A percentile compares a stretch with the other conserved stretches of the same genome.
These are phyloP conservation scores for Brassica nigra DNA, from an alignment of 345 rosid genomes.

Conservation along the genomic window DNA sequence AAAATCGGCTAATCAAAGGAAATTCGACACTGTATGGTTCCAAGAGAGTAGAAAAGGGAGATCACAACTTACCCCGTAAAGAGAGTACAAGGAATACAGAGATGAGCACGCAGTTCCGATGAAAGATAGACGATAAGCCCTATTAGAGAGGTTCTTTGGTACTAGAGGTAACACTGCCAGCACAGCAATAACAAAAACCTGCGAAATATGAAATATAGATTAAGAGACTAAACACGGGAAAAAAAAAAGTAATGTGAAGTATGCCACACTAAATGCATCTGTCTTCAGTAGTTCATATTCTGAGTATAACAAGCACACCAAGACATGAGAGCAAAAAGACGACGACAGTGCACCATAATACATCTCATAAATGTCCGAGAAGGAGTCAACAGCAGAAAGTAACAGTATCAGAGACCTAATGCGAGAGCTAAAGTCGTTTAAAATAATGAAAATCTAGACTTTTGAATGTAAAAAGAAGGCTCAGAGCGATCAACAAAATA, in stretches of 20 bases:
- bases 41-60: slow-evolving; percentile 7
- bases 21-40: slow-evolving; percentile 8
- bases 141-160: slow-evolving; percentile 70
- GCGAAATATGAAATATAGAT: slow-evolving; percentile 35
- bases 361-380: background rate
- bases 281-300: background rate
- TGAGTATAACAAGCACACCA: background rate
- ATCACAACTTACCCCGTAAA: slow-evolving; percentile 71
- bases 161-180: slow-evolving; percentile 84
- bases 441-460: background rate
- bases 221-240: background rate
- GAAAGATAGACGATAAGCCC: slow-evolving; percentile 88
- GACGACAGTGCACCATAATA: background rate
- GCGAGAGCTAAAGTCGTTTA: too few relatives aligned
- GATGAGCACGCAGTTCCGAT: slow-evolving; percentile 93
- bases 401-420: background rate
- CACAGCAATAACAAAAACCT: slow-evolving; percentile 88
- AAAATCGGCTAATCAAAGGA: slow-evolving; percentile 22
- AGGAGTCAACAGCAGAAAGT: background rate
- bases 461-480: background rate
- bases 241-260: background rate
- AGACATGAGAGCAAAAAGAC: background rate
- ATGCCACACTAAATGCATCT: background rate
- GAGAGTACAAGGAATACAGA: slow-evolving; percentile 78
- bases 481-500: background rate